phyloP scores from a whole-genome alignment of 2,329 filamentous ascomycete species.

The Cryphonectria naterciae region DNA sequence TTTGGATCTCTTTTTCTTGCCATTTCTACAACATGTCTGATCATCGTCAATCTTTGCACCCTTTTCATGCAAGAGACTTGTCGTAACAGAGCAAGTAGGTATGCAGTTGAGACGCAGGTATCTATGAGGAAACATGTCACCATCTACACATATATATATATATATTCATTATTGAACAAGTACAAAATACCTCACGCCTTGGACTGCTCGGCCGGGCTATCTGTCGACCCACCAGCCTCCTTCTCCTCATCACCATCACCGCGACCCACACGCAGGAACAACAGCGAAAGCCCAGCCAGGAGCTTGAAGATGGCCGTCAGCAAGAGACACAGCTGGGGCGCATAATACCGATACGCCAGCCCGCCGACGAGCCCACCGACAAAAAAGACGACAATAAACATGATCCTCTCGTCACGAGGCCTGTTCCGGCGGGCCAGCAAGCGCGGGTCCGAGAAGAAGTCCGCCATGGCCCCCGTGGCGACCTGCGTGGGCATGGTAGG shows the following conservation, averaged over 20 bases:
- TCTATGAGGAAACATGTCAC: background rate
- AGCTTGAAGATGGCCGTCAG: constrained; percentile 19
- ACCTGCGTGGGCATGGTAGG: constrained; percentile 22
- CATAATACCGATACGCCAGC: constrained; percentile 15
- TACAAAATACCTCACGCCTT: background rate
- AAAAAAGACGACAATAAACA: constrained; percentile 17
- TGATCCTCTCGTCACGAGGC: constrained; percentile 9
- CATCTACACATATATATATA: background rate
- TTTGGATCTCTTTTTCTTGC: background rate
- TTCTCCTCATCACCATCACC: background rate
- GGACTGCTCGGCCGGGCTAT: background rate
- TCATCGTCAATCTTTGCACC: background rate
- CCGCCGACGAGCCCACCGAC: constrained; percentile 7
- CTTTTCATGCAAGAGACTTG: background rate
- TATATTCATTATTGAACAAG: background rate
- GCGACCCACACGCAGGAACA: background rate
- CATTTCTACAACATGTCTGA: background rate
- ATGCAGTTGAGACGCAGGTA: background rate
- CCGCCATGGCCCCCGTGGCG: constrained; percentile 17
- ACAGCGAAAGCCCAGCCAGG: constrained; percentile 6
- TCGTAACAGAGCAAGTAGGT: no score
- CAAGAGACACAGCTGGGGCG: constrained; percentile 12
- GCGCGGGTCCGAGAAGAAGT: constrained; percentile 18
- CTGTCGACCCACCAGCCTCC: background rate
- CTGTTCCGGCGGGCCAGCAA: constrained; percentile 12